Percentiles rank a stretch among this genome's conserved stretches.
phyloP scores from a whole-genome alignment of 78 protist genomes.

The Dictyostelium capitatum region DNA sequence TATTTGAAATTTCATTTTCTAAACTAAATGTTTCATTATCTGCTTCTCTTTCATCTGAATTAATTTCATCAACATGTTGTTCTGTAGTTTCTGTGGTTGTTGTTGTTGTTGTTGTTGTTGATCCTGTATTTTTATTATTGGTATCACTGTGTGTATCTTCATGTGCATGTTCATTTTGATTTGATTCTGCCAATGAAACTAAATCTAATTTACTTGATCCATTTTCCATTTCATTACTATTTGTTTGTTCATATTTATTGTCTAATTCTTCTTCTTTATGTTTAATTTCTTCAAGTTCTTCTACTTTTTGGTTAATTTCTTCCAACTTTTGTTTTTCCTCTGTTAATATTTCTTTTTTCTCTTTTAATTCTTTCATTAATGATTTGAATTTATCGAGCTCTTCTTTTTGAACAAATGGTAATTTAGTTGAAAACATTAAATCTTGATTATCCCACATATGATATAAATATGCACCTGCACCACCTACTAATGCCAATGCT shows the following conservation, averaged over 20 bases:
- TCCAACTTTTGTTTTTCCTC: background rate
- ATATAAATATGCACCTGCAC: constrained; percentile 26
- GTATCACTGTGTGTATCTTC: background rate
- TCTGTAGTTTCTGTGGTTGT: background rate
- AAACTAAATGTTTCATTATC: background rate
- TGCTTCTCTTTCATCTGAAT: background rate
- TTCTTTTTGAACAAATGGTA: constrained; percentile 18
- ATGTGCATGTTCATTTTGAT: background rate
- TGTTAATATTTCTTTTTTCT: background rate
- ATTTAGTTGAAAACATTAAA: constrained; percentile 34
- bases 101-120: constrained; percentile 18
- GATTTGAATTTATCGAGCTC: background rate
- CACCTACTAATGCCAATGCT: background rate
- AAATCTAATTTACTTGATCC: background rate
- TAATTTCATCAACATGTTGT: constrained; percentile 16
- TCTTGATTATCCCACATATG: constrained; percentile 21
- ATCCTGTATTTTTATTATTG: background rate
- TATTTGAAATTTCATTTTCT: background rate
- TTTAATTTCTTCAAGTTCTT: background rate
- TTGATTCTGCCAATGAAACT: background rate
- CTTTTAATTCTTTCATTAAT: background rate
- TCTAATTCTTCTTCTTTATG: background rate
- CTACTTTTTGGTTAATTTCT: background rate
- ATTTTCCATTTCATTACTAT: background rate
- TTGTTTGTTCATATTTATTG: background rate